A percentile compares a stretch with the other conserved stretches of the same genome.
Conservation (phyloP, 805 yeast genomes). For the Saccharomycopsis olivae region DNA sequence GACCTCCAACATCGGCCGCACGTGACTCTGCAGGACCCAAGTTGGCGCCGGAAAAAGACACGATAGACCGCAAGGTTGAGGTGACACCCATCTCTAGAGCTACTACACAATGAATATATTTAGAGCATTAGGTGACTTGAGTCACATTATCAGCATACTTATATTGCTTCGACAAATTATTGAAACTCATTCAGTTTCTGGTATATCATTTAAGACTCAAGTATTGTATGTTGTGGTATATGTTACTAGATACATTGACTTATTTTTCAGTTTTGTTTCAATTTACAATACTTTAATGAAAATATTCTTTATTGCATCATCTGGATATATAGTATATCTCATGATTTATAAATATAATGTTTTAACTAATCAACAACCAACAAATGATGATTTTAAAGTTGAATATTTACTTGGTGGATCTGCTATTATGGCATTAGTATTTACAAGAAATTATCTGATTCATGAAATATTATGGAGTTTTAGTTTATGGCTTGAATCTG, state of each 20-base stretch:
- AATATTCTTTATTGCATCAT: constrained; percentile 64
- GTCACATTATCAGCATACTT: constrained; percentile 73
- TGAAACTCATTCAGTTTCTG: constrained; percentile 55
- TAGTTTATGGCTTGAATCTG: constrained; percentile 84
- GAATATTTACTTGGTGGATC: constrained; percentile 61
- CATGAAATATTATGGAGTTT: constrained; percentile 77
- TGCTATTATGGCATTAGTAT: constrained; percentile 44
- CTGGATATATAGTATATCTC: constrained; percentile 63
- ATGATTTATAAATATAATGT: constrained; percentile 52
- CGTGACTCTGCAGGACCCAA: too few relatives aligned
- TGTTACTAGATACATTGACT: constrained; percentile 60
- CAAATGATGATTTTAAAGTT: constrained; percentile 65
- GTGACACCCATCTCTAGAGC: too few relatives aligned
- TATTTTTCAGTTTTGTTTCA: constrained; percentile 45
- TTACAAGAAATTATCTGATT: constrained; percentile 53
- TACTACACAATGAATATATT: constrained; percentile 30
- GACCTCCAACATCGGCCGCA: too few relatives aligned
- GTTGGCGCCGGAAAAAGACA: too few relatives aligned
- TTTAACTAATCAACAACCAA: constrained; percentile 40
- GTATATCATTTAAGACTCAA: constrained; percentile 87
- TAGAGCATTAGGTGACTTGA: constrained; percentile 55
- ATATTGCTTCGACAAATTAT: constrained; percentile 65
- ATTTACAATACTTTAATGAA: constrained; percentile 76
- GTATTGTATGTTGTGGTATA: constrained; percentile 65
- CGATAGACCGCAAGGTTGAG: too few relatives aligned